Evolutionary conservation across 441 rosid genomes (phyloP), one percentile per base, ranked within the genome.

Genomic region (Corymbia calophylla): DNA sequence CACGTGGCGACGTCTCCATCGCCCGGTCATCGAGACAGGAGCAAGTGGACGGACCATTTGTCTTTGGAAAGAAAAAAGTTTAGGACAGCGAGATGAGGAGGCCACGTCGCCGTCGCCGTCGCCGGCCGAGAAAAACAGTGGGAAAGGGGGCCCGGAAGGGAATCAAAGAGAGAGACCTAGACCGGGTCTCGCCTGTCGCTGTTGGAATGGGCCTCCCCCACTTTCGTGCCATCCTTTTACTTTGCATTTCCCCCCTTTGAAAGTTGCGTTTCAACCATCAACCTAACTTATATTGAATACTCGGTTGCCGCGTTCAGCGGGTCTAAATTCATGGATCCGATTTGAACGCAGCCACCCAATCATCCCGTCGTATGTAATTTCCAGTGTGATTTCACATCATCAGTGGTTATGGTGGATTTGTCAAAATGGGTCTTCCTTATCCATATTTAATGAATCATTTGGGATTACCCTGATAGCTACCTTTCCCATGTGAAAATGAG

Each of bases 381-480:
- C 21, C 51, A 3, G 9, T 17, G 23, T 7, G 17, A 9, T 77
- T 77, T 77, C 51, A 23, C 51, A 7, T 6, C 18, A 44, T 44
- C 31, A 1, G 0, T 14, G 0, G 0, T 14, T 62, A 62, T 2
- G 0, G 13, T 6, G 7, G 0, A 29, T 8, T 4, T 3, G 6
- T 58, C 64, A 0, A 58, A 58, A 58, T 25, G 64, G 6, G 0
- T 58, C 0, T 25, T 0, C n/a, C 11, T 58, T 23, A 25, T 58
- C 0, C 64, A 25, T 58, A 58, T 25, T 0, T 58, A 21, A 25
- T 2, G 0, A 58, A 10, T 58, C 13, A 23, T 0, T 25, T 2
- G 1, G 0, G 0, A 58, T 25, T 58, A 13, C 14, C 25, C n/a
- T 0, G 9, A 0, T 23, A 13, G 25, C 62, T 29, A 56, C 29